Percentiles rank a stretch among this genome's conserved stretches.
Conservation (phyloP, 345 rosid species). For the Citrus inodora region DNA sequence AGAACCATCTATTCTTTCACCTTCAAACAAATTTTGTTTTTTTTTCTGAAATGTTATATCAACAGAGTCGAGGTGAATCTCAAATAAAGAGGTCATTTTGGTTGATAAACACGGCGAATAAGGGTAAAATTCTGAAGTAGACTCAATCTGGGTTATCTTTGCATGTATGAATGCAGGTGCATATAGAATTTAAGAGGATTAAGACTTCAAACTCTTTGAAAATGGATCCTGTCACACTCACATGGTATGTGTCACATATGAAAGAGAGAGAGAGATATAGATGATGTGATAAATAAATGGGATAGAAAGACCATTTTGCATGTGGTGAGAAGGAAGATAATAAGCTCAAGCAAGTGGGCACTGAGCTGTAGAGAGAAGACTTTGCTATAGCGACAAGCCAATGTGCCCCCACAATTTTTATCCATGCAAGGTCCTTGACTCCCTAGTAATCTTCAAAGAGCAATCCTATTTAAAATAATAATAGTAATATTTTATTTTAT, state of each 20-base stretch:
- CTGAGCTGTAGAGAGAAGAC: neutral
- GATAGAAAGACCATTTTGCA: neutral
- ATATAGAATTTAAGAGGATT: too few species aligned
- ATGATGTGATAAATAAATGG: neutral
- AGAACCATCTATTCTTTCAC: too few species aligned
- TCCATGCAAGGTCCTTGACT: neutral
- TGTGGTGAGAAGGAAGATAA: constrained; percentile 13
- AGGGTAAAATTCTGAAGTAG: too few species aligned
- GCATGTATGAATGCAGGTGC: neutral
- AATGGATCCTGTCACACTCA: neutral
- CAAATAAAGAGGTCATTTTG: too few species aligned
- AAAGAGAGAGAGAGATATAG: neutral
- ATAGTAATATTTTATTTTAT: too few species aligned
- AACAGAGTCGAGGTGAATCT: too few species aligned
- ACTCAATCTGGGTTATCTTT: too few species aligned
- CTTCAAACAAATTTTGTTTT: too few species aligned
- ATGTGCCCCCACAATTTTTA: constrained; percentile 20
- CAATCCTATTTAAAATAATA: too few species aligned
- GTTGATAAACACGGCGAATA: too few species aligned
- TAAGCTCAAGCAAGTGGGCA: constrained; percentile 20
- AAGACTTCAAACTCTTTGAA: neutral
- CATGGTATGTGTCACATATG: neutral
- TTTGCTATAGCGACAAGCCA: constrained; percentile 16
- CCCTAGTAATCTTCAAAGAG: neutral
- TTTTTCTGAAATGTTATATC: too few species aligned